Evolutionary conservation across 108 stramenopile species (phyloP).

Genomic region (Fragilariopsis cylindrus): DNA sequence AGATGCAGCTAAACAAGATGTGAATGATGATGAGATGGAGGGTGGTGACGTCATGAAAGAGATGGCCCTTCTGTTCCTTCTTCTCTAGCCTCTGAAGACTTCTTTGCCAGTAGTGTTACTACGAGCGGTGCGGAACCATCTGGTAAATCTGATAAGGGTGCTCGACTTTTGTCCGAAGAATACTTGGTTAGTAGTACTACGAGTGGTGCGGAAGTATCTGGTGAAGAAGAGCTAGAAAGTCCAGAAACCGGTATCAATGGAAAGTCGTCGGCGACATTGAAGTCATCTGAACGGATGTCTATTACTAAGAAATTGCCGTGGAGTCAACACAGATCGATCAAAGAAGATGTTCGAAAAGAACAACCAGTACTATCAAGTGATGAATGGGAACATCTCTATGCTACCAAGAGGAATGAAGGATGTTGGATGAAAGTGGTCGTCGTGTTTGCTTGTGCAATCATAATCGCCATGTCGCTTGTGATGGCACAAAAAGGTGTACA

Average conservation of each 20-base stretch:
- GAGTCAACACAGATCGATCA: too few relatives aligned
- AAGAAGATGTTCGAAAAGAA: not conserved
- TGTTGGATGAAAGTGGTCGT: conserved; percentile 6
- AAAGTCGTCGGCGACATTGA: not conserved
- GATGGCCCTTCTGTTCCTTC: too few relatives aligned
- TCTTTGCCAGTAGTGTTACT: too few relatives aligned
- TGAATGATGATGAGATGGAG: not conserved
- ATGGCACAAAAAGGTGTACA: conserved; percentile 16
- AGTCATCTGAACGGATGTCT: too few relatives aligned
- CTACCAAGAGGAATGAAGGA: conserved; percentile 19
- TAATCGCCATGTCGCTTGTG: conserved; percentile 4
- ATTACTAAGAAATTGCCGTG: too few relatives aligned
- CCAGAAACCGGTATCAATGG: not conserved
- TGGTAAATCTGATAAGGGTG: too few relatives aligned
- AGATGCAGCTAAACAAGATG: not conserved
- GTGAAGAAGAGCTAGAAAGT: not conserved
- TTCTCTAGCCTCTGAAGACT: too few relatives aligned
- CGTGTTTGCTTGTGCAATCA: not conserved
- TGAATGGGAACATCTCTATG: conserved; percentile 11
- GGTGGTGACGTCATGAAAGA: not conserved
- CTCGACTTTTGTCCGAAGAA: too few relatives aligned
- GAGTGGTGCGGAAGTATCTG: not conserved
- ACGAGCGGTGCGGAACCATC: too few relatives aligned
- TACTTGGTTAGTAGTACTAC: too few relatives aligned
- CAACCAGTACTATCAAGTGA: not conserved